These are phyloP conservation scores for Fusarium sp. DNA, from an alignment of 2,329 filamentous ascomycete genomes.

Conservation along the genomic window DNA sequence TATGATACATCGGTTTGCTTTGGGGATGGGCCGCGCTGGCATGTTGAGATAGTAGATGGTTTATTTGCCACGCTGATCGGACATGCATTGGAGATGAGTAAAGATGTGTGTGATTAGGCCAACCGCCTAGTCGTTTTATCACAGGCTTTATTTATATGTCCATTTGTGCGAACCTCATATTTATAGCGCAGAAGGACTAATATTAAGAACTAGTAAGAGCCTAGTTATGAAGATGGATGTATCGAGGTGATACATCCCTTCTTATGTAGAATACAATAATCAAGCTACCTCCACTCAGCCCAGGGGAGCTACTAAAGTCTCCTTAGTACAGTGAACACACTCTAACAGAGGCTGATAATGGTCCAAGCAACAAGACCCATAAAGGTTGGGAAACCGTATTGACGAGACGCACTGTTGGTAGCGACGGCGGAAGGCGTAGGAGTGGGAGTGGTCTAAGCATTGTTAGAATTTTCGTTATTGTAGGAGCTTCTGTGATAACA, in stretches of 20 bases:
- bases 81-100: neutral
- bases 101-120: neutral
- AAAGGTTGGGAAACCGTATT: constrained; percentile 15
- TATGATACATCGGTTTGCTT: constrained; percentile 16
- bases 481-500: no score
- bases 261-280: no score
- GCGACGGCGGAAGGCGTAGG: constrained; percentile 20
- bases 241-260: no score
- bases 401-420: constrained; percentile 26
- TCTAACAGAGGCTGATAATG: constrained; percentile 26
- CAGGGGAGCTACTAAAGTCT: no score
- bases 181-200: no score
- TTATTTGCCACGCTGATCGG: neutral
- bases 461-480: neutral
- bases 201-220: no score
- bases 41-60: neutral
- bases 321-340: no score
- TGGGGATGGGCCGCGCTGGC: constrained; percentile 21
- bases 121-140: neutral
- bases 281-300: no score
- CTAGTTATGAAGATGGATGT: no score
- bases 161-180: no score
- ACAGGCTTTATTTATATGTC: no score
- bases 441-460: constrained; percentile 9
- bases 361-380: neutral